Evolutionary conservation across 768 basidiomycete genomes (phyloP), one percentile per base, ranked within the genome.

Genomic region (Pisolithus orientalis): DNA sequence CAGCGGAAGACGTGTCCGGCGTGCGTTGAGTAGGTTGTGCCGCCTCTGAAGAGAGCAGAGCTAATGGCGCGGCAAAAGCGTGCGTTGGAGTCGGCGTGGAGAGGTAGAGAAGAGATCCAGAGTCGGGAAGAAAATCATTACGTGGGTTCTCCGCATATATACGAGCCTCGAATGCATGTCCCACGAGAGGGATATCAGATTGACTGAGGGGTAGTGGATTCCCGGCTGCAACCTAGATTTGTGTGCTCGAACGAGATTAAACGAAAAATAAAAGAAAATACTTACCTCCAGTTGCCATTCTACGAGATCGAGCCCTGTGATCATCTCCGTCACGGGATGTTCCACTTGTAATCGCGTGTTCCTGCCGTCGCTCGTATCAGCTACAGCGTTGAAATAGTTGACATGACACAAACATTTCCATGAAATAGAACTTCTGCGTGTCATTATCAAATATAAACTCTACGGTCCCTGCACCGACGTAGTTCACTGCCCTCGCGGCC

Each of bases 361-460:
- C 89, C 87, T 90, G 39, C 8, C 31, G 24, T 17, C 32, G 27
- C 31, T 28, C 37, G 25, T 52, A 8, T 39, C 57, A 16, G 50
- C 47, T 25, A 39, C 25, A 4, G n/a, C 24, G 14, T 21, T 25
- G 10, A 25, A 16, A 29, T 44, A 0, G 17, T 48, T 34, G 1
- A 32, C 10, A 11, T 10, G 44, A 24, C 25, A 62, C 85, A 49
- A 58, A 85, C 90, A 95, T 95, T 70, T 96, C 94, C 93, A 94
- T 94, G 65, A 96, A 96, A 62, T 85, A 96, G 67, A 95, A 95
- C 53, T 82, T 76, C 51, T 80, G 70, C 7, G 87, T 89, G 64
- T 94, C 87, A 56, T 91, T 94, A 65, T 97, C 94, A 57, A 95
- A 92, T 57, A 97, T 95, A 61, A 97, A 96, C 65, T 97, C 94